These are phyloP conservation scores for Debaryomyces nepalensis DNA, from an alignment of 1,139 yeast species.

Conservation along the genomic window DNA sequence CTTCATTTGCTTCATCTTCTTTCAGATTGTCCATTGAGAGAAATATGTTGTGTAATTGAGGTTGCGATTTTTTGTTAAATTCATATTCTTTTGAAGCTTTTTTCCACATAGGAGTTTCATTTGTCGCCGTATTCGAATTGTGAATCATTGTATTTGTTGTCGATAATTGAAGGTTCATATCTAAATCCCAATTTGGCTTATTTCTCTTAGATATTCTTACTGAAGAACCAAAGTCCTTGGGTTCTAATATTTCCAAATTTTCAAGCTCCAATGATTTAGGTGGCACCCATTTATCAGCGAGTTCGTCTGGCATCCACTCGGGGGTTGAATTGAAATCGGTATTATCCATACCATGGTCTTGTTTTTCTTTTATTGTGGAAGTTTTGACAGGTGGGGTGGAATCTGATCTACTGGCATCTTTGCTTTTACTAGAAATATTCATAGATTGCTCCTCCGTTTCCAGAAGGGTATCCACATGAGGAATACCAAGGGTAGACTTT, in stretches of 20 bases:
- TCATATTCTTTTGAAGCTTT: constrained; percentile 36
- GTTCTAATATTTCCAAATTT: constrained; percentile 14
- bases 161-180: constrained; percentile 29
- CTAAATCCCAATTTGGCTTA: constrained; percentile 17
- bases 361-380: constrained; percentile 14
- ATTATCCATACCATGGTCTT: not conserved
- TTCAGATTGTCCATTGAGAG: constrained; percentile 20
- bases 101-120: constrained; percentile 46
- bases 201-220: constrained; percentile 36
- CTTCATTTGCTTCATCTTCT: constrained; percentile 12
- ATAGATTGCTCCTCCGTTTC: constrained; percentile 6
- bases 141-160: constrained; percentile 44
- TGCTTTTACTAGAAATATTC: not conserved
- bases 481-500: constrained; percentile 32
- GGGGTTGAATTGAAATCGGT: constrained; percentile 34
- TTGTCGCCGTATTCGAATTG: constrained; percentile 28
- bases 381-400: constrained; percentile 14
- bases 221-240: constrained; percentile 32
- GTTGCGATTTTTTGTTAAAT: constrained; percentile 30
- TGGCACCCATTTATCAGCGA: constrained; percentile 42
- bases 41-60: constrained; percentile 41
- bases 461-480: constrained; percentile 2
- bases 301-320: constrained; percentile 51
- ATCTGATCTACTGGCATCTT: constrained; percentile 3
- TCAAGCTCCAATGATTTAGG: constrained; percentile 13